phyloP scores from a whole-genome alignment of 345 rosid genomes.

The Angophora floribunda region DNA sequence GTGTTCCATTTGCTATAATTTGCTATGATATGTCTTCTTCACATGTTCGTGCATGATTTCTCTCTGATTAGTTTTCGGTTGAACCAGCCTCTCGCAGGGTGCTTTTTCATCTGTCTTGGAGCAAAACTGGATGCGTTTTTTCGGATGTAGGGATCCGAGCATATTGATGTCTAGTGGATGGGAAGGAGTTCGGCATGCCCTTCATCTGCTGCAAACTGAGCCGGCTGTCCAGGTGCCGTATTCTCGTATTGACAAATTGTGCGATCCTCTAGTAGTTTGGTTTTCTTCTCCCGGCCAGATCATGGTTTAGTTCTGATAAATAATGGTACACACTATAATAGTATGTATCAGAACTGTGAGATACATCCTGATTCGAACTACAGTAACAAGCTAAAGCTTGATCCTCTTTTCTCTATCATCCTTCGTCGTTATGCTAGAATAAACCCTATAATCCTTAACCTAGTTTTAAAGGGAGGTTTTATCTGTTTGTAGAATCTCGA shows the following conservation, averaged over 20 bases:
- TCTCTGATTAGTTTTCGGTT: background rate
- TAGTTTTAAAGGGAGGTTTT: background rate
- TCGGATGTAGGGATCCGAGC: background rate
- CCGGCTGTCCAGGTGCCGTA: constrained; percentile 7
- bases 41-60: background rate
- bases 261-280: background rate
- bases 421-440: background rate
- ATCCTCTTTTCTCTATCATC: background rate
- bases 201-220: background rate
- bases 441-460: background rate
- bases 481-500: constrained; percentile 16
- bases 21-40: background rate
- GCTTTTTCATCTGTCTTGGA: constrained; percentile 1
- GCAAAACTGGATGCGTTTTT: background rate
- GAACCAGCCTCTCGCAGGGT: constrained; percentile 6
- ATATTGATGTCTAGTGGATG: constrained; percentile 1
- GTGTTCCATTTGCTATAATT: background rate
- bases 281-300: background rate
- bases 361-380: background rate
- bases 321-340: background rate
- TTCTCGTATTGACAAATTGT: background rate
- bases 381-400: background rate
- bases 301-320: background rate
- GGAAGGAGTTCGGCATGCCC: background rate
- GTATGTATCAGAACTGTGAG: background rate